phyloP scores from a whole-genome alignment of 2,329 filamentous ascomycete species.

The Aspergillus awamori region DNA sequence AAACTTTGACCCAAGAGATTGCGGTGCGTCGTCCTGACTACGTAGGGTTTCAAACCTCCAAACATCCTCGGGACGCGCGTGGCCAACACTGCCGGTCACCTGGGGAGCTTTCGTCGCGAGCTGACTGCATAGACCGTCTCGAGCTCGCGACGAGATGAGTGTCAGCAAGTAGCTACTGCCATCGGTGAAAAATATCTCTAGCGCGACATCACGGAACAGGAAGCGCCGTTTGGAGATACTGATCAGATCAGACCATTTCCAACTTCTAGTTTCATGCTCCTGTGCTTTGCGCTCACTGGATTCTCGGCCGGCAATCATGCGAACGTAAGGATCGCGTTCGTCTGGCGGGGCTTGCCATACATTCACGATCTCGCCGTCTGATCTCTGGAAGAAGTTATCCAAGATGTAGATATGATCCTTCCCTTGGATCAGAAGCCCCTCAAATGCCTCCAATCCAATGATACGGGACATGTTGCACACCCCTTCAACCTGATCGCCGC shows the following conservation, averaged over 20 bases:
- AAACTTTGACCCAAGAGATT: slow-evolving; percentile 81
- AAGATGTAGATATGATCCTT: slow-evolving; percentile 92
- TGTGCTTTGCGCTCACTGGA: slow-evolving; percentile 59
- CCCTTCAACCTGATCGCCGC: slow-evolving; percentile 87
- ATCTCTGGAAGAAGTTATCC: slow-evolving; percentile 93
- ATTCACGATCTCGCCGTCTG: slow-evolving; percentile 94
- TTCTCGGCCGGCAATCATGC: slow-evolving; percentile 84
- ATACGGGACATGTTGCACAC: slow-evolving; percentile 96
- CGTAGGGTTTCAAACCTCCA: slow-evolving; percentile 90
- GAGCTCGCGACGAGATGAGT: slow-evolving; percentile 69
- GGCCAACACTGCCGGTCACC: slow-evolving; percentile 67
- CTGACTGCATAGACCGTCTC: slow-evolving; percentile 79
- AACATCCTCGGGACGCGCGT: slow-evolving; percentile 79
- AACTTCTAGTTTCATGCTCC: slow-evolving; percentile 83
- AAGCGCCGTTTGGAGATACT: slow-evolving; percentile 96
- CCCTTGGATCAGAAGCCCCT: slow-evolving; percentile 89
- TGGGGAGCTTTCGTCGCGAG: slow-evolving; percentile 80
- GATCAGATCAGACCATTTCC: slow-evolving; percentile 92
- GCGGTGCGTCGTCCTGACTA: slow-evolving; percentile 63
- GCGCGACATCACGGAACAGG: slow-evolving; percentile 88
- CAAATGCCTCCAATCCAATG: slow-evolving; percentile 87
- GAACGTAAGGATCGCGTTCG: slow-evolving; percentile 91
- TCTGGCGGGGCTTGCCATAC: slow-evolving; percentile 91
- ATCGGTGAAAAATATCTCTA: slow-evolving; percentile 98
- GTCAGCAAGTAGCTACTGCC: slow-evolving; percentile 93